A percentile compares a stretch with the other conserved stretches of the same genome.
Conservation (phyloP, 306 rosid species). For the Crotalaria pallida region DNA sequence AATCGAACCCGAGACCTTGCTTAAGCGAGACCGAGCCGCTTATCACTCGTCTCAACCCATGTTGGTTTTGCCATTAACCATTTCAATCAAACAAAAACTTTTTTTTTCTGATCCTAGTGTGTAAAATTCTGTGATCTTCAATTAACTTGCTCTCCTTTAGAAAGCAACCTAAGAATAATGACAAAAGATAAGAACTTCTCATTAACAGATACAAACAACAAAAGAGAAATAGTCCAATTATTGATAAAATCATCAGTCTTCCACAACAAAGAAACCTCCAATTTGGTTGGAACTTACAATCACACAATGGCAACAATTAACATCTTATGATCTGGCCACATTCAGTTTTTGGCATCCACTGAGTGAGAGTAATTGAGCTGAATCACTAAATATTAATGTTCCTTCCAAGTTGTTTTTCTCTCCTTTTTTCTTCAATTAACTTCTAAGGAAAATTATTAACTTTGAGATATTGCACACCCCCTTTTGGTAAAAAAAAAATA, state of each 20-base stretch:
- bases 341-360: constrained; percentile 16
- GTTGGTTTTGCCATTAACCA: constrained; percentile 1
- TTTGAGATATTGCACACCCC: not conserved
- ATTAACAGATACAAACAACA: constrained; percentile 24
- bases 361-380: constrained; percentile 7
- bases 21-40: too few species aligned
- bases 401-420: not conserved
- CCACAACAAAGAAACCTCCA: constrained; percentile 24
- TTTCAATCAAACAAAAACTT: constrained; percentile 17
- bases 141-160: constrained; percentile 15
- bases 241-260: constrained; percentile 20
- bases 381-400: not conserved
- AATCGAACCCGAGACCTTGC: too few species aligned
- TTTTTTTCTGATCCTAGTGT: not conserved
- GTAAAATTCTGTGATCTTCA: constrained; percentile 4
- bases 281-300: constrained; percentile 30
- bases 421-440: not conserved
- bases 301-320: not conserved
- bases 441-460: not conserved
- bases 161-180: constrained; percentile 27
- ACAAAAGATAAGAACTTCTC: constrained; percentile 12
- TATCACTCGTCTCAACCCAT: too few species aligned
- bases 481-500: too few species aligned
- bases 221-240: constrained; percentile 14
- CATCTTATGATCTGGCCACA: not conserved